Evolutionary conservation across 225 moss, liverwort and hornwort genomes (phyloP).

Genomic region (Sphagnum contortum): DNA sequence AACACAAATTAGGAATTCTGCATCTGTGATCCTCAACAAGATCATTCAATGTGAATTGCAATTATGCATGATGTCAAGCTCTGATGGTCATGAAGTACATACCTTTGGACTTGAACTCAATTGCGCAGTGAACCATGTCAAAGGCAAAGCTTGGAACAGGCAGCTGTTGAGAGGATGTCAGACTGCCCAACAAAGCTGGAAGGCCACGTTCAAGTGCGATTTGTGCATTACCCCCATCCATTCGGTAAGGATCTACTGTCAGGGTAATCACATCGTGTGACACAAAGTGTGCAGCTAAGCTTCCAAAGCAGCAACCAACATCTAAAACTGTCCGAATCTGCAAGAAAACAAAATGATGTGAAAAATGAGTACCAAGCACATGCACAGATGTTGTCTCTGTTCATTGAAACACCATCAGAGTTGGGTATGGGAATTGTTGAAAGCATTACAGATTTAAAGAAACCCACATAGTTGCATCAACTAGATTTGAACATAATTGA

Average conservation of each 20-base stretch:
- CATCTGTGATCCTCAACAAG: too few species aligned
- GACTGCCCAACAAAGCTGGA: constrained; percentile 30
- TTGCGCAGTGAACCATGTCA: constrained; percentile 38
- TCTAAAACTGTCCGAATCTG: constrained; percentile 37
- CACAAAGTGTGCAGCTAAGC: constrained; percentile 24
- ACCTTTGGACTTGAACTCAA: constrained; percentile 14
- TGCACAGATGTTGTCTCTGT: not conserved
- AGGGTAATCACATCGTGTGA: constrained; percentile 19
- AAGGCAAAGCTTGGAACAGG: constrained; percentile 41
- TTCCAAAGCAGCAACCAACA: constrained; percentile 29
- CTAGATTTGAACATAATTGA: too few species aligned
- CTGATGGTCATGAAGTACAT: not conserved
- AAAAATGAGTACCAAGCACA: not conserved
- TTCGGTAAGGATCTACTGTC: constrained; percentile 25
- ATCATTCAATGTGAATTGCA: too few species aligned
- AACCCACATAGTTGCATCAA: too few species aligned
- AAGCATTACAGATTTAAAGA: too few species aligned
- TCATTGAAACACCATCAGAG: too few species aligned
- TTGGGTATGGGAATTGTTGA: too few species aligned
- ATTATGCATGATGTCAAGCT: too few species aligned
- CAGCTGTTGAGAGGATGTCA: constrained; percentile 12
- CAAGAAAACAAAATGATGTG: not conserved
- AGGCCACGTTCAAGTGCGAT: constrained; percentile 35
- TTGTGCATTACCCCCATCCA: constrained; percentile 34
- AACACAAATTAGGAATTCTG: too few species aligned